phyloP scores from a whole-genome alignment of 768 basidiomycete genomes.

The Coprinopsis cinerea region DNA sequence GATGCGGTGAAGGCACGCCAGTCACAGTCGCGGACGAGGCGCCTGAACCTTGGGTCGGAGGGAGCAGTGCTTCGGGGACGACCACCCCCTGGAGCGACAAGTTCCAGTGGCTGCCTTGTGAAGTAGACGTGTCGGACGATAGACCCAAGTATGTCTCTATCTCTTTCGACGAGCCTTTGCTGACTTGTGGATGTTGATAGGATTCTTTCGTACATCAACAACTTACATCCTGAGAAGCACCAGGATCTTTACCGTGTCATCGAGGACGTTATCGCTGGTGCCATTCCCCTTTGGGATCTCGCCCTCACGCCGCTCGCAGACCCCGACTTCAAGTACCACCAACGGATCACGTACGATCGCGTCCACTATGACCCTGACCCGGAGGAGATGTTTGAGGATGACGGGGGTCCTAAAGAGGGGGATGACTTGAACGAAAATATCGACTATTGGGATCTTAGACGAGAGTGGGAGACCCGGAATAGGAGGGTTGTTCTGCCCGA shows the following conservation, averaged over 20 bases:
- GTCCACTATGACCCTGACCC: constrained; percentile 2
- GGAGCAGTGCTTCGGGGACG: not conserved
- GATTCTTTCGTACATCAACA: constrained; percentile 34
- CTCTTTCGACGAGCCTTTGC: too few relatives aligned
- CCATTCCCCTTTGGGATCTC: constrained; percentile 26
- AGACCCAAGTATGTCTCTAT: constrained; percentile 13
- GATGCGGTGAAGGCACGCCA: constrained; percentile 15
- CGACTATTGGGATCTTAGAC: not conserved
- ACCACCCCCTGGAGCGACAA: constrained; percentile 5
- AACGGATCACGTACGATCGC: not conserved
- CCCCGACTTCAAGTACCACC: not conserved
- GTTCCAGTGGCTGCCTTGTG: constrained; percentile 16
- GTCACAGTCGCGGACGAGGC: not conserved
- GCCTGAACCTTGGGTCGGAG: not conserved
- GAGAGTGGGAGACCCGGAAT: not conserved
- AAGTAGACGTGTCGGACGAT: constrained; percentile 14
- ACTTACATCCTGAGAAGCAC: constrained; percentile 26
- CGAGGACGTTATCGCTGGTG: constrained; percentile 19
- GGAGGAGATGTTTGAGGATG: too few relatives aligned
- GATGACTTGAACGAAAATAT: not conserved
- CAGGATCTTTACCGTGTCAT: constrained; percentile 20
- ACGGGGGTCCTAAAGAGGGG: not conserved
- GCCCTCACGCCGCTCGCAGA: constrained; percentile 15
- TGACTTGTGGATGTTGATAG: too few relatives aligned
- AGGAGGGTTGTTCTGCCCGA: not conserved